Evolutionary conservation across 352 stramenopile genomes (phyloP), one percentile per base, ranked within the genome.

Genomic region (Pythium scleroteichum): DNA sequence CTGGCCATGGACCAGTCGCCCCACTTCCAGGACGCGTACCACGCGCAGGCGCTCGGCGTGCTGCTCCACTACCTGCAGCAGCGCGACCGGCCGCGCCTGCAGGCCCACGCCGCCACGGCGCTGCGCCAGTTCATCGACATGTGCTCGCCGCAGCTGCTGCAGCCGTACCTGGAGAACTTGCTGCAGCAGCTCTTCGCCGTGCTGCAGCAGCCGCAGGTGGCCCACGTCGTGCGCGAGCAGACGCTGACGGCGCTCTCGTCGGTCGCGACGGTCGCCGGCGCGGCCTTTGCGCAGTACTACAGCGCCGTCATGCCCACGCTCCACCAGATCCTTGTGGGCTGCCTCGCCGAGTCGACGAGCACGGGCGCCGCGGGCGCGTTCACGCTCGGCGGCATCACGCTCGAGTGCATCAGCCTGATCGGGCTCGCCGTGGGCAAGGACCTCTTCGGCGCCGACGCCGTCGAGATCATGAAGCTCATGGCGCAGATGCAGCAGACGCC

Each of bases 81-180:
- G 42, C 72, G 67, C 20, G 68, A 69, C 32, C 80, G 78, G 49
- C 80, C 82, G 26, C 77, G 82, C 2, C 73, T 94, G 2, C 85
- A 93, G 55, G 81, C 85, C 13, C 83, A 95, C 44, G 76, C 85
- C 0, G 82, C 84, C 10, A 91, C 84, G 10, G 78, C 85, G 32
- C 59, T 95, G 24, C 82, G 83, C 16, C 81, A 95, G 61, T 95
- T 95, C 42, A 83, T 95, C 64, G 83, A 95, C 54, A 88, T 91
- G 76, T 92, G 85, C 52, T 71, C 76, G 29, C 72, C 73, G 0
- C 62, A 82, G 35, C 61, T 90, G 32, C 67, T 94, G 19, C 72
- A 79, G 49, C 82, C 83, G 27, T 92, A 95, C 58, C 50, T 95
- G 49, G 83, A 95, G 48, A 76, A 79, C 46, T 67, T 93, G 41